Evolutionary conservation across 2,329 filamentous ascomycete species (phyloP), one percentile per base, ranked within the genome.

Genomic region (Calonectria hongkongensis): DNA sequence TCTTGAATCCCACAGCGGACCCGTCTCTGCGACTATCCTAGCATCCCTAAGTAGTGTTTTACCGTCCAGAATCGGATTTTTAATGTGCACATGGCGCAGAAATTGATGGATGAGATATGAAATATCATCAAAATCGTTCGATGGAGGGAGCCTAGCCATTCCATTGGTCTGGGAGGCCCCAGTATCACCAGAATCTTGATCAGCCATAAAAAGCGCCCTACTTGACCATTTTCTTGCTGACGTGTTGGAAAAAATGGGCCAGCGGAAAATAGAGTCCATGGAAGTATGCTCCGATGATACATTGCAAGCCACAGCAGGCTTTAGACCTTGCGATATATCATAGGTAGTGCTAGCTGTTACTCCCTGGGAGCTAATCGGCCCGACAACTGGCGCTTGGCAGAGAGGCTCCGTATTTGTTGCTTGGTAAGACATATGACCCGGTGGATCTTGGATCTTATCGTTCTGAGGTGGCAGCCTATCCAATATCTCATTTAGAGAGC

Each of bases 51-150:
- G 39, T 28, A 72, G 45, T 1, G 50, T 58, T 18, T 66, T 68
- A 21, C 51, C 47, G n/a, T 73, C 71, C 6, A 73, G 16, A 18
- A 73, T 66, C 1, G 71, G 71, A 21, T 73, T 73, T 36, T 70
- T 73, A 4, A 70, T 70, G 21, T 73, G 71, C 1, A 70, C 71
- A 25, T 51, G 54, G 1, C 47, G n/a, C 12, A 73, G 62, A 27
- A 73, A 73, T 36, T 66, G 25, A 8, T 69, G 50, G 10, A 70
- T 43, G 0, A 70, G 60, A 66, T 50, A 47, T 7, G 63, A 15
- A n/a, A 70, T 56, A 8, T 70, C 68, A 13, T 70, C 68, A 47
- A 56, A 64, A 12, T 70, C 48, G 8, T 64, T 70, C 5, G 63
- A 21, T 3, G 28, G 28, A 1, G 68, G 68, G 4, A 65, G 48